These are phyloP conservation scores for Reutealis trisperma DNA, from an alignment of 345 rosid species.

Conservation along the genomic window DNA sequence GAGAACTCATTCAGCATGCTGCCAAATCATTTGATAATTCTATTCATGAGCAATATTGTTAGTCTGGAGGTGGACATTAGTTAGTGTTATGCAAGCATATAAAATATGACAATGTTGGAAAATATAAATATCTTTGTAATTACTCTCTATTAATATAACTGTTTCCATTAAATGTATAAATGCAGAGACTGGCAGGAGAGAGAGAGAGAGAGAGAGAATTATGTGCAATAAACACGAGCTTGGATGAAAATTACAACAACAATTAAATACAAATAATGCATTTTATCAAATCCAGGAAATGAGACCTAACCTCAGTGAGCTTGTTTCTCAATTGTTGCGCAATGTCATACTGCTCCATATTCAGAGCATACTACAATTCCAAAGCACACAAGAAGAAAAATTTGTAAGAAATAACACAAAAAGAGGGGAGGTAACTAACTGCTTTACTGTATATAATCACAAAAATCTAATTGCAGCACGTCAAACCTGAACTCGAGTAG, in stretches of 20 bases:
- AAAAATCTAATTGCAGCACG: neutral
- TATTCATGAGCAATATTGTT: slow-evolving; percentile 10
- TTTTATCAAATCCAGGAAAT: slow-evolving; percentile 3
- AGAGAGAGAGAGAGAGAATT: no score
- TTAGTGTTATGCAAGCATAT: neutral
- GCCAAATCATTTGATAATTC: slow-evolving; percentile 8
- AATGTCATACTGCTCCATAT: slow-evolving; percentile 79
- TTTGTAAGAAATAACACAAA: slow-evolving; percentile 14
- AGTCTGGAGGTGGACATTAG: slow-evolving; percentile 7
- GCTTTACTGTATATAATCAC: neutral
- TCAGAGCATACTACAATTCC: slow-evolving; percentile 73
- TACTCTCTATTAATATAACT: neutral
- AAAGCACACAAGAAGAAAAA: slow-evolving; percentile 19
- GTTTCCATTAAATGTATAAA: neutral
- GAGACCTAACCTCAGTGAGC: slow-evolving; percentile 69
- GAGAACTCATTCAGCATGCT: slow-evolving; percentile 20
- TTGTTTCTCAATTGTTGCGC: slow-evolving; percentile 84
- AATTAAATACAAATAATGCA: neutral
- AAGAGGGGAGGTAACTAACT: neutral
- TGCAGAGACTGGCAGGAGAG: neutral
- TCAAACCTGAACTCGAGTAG: slow-evolving; percentile 86
- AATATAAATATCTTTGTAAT: neutral
- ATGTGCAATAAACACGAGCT: no score
- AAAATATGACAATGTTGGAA: neutral
- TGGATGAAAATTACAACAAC: neutral